Base-by-base conservation (phyloP, 257 asterid species). In the Henckelia pumila region DNA sequence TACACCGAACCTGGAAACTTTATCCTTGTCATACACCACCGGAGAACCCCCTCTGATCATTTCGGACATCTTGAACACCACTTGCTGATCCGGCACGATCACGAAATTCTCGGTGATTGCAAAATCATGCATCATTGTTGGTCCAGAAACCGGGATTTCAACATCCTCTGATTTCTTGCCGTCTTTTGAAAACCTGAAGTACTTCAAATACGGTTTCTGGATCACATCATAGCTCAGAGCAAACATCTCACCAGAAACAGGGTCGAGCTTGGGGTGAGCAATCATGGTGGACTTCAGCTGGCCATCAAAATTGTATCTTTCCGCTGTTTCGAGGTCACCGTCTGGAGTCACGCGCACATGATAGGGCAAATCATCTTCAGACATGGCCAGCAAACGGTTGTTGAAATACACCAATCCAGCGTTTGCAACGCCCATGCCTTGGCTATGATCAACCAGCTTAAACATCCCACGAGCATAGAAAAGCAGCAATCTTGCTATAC, bases 121-220 rank as follows among this genome's bases (percentile, higher is more conserved):
- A 59, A 94, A 94, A 77, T 94, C 99, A 52, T 94, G 99, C 93
- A 94, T 94, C 99, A 94, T 94, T 30, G 99, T 94, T 2, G 99
- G 96, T 60, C 81, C 89, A 0, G 86, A 63, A 16, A 94, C 89
- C 0, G 99, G 97, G 73, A 94, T 91, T 44, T 87, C 97, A 1
- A 94, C 84, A 67, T 94, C 97, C 3, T 64, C 70, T 0, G 99
- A 91, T 21, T 94, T 94, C 63, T 76, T 71, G 13, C 99, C 99
- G 2, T 63, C 60, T 57, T 44, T 79, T 0, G 90, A 77, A 61
- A 91, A 91, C 33, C 84, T 75, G 81, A 94, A 88, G 76, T 88
- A 94, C 59, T 94, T 94, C 25, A 94, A 59, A 57, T 88, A 88
- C 0, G 99, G 99, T 73, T 88, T 88, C 63, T 83, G 97, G 30